These are phyloP conservation scores for Davidsoniella virescens DNA, from an alignment of 2,329 filamentous ascomycete genomes.

Conservation along the genomic window DNA sequence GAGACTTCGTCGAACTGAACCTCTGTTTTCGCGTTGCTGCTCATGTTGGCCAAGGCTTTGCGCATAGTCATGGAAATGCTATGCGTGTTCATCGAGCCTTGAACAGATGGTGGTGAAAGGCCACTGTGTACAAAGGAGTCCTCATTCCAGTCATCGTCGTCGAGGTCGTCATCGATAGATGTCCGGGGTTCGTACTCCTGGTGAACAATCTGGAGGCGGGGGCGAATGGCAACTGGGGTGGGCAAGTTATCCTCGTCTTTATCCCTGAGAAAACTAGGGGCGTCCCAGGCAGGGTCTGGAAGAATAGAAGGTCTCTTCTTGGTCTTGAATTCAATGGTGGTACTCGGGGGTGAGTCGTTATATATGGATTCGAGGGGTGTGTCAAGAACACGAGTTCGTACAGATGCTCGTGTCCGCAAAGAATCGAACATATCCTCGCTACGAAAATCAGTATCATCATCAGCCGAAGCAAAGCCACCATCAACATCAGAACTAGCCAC, in stretches of 20 bases:
- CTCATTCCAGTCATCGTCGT: constrained; percentile 45
- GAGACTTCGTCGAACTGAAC: constrained; percentile 10
- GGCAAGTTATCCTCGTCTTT: constrained; percentile 44
- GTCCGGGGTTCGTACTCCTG: constrained; percentile 21
- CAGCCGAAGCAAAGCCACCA: constrained; percentile 45
- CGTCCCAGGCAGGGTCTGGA: constrained; percentile 12
- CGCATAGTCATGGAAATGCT: constrained; percentile 37
- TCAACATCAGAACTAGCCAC: constrained; percentile 56
- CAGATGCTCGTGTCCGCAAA: constrained; percentile 52
- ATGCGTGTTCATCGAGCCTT: constrained; percentile 35
- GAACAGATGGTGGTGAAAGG: constrained; percentile 38
- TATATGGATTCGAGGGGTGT: constrained; percentile 67
- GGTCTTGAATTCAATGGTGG: constrained; percentile 27
- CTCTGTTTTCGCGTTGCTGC: constrained; percentile 21
- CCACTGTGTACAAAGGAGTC: constrained; percentile 34
- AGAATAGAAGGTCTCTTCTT: constrained; percentile 12
- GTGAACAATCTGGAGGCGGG: constrained; percentile 4
- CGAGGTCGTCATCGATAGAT: constrained; percentile 45
- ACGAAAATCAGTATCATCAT: constrained; percentile 63
- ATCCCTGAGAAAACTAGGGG: constrained; percentile 22
- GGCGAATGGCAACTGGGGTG: constrained; percentile 25
- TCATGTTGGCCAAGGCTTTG: constrained; percentile 36
- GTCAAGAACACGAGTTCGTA: constrained; percentile 48
- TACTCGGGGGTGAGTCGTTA: constrained; percentile 56
- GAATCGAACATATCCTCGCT: constrained; percentile 68